These are phyloP conservation scores for Gamarada debralockiae DNA, from an alignment of 495 filamentous ascomycete genomes.

Conservation along the genomic window DNA sequence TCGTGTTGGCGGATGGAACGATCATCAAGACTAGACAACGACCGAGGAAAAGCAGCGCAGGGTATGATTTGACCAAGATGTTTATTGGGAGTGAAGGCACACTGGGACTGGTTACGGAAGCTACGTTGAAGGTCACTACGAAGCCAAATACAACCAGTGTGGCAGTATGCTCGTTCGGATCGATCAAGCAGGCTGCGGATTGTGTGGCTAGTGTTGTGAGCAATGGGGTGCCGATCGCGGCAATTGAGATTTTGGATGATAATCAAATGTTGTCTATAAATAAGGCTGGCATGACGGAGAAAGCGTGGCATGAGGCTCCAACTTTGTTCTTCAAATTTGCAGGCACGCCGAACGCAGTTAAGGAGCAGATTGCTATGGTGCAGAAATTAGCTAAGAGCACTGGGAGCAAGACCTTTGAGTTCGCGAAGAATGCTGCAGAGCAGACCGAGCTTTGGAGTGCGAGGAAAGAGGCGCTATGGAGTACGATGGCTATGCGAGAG, in stretches of 20 bases:
- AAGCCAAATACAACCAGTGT: slow-evolving; percentile 78
- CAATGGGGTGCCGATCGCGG: slow-evolving; percentile 78
- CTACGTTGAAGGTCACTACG: slow-evolving; percentile 75
- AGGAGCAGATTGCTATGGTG: slow-evolving; percentile 78
- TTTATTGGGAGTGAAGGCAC: slow-evolving; percentile 95
- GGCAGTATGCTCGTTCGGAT: slow-evolving; percentile 76
- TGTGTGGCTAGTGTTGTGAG: slow-evolving; percentile 77
- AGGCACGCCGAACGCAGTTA: slow-evolving; percentile 69
- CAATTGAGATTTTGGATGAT: slow-evolving; percentile 90
- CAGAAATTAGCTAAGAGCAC: slow-evolving; percentile 58
- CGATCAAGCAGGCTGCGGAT: slow-evolving; percentile 73
- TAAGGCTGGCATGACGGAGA: slow-evolving; percentile 64
- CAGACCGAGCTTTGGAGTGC: slow-evolving; percentile 80
- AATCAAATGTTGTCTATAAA: slow-evolving; percentile 95
- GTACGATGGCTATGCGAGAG: slow-evolving; percentile 54
- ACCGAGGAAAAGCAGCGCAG: slow-evolving; percentile 76
- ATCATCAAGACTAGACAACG: slow-evolving; percentile 83
- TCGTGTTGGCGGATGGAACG: slow-evolving; percentile 88
- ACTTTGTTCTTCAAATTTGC: slow-evolving; percentile 96
- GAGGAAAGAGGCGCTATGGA: slow-evolving; percentile 83
- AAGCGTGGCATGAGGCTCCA: slow-evolving; percentile 71
- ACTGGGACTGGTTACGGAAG: slow-evolving; percentile 83
- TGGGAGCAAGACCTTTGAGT: slow-evolving; percentile 70
- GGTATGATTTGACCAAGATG: slow-evolving; percentile 80
- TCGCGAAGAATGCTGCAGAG: slow-evolving; percentile 66